Evolutionary conservation across 1,284 basidiomycete genomes (phyloP), one percentile per base, ranked within the genome.

Genomic region (Wallemia hederae): DNA sequence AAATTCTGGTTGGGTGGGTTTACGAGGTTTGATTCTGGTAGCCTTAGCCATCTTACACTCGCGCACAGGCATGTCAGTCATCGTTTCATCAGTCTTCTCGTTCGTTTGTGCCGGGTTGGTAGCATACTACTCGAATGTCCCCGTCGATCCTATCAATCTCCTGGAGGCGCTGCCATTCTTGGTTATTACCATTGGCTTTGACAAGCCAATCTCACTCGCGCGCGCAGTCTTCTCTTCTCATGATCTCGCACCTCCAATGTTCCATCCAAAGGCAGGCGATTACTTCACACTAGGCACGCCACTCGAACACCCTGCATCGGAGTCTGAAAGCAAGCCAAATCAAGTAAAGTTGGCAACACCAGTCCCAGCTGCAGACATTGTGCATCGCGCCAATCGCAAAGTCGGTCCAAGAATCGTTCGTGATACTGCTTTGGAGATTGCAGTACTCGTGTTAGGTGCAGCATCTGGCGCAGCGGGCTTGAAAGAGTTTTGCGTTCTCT

Each of bases 141-240:
- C 82, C 5, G 82, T 98, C 66, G 90, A 98, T 70, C 88, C 88
- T 1, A 83, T 98, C 62, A 81, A 83, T 19, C 76, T 98, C 29
- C 90, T 87, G 17, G 94, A 98, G 71, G 91, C 92, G 0, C 77
- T 98, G 1, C 92, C 92, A 0, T 98, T 98, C 80, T 76, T 98
- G 34, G 91, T 98, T 55, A 94, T 94, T 71, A 92, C 88, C 0
- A 82, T 98, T 62, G 92, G 92, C 15, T 98, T 97, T 69, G 92
- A 98, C 73, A 98, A 98, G 72, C 92, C 91, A 0, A 83, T 91
- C 62, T 79, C 87, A 14, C 80, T 98, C 39, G 90, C 90, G 0
- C 78, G 83, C 27, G 85, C 90, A 14, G 85, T 97, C 31, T 88
- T 97, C 71, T 78, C 80, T 24, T 85, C 91, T 66, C 85, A 87